phyloP scores from a whole-genome alignment of 169 alveolate species.

The Plasmodium ovale region DNA sequence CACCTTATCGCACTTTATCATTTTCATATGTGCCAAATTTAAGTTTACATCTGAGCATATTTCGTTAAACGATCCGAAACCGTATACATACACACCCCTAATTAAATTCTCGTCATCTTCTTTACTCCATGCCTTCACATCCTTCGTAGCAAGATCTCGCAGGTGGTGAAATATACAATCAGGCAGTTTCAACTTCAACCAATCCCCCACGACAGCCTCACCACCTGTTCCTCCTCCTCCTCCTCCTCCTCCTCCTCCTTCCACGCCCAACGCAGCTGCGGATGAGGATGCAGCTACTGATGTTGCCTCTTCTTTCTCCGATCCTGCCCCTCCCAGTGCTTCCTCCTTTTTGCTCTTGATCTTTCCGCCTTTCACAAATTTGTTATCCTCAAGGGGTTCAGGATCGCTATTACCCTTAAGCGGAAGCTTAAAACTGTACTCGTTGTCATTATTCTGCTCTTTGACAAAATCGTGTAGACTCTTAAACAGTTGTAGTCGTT shows the following conservation, averaged over 20 bases:
- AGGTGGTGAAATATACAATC: constrained; percentile 77
- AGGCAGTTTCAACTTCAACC: constrained; percentile 80
- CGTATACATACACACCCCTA: constrained; percentile 89
- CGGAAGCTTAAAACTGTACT: constrained; percentile 85
- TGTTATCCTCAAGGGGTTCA: not conserved
- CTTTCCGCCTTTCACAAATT: not conserved
- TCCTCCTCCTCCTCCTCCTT: constrained; percentile 18
- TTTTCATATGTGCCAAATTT: constrained; percentile 82
- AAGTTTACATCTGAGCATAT: constrained; percentile 86
- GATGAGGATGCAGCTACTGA: no score
- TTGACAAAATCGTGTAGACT: constrained; percentile 76
- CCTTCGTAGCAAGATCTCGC: constrained; percentile 81
- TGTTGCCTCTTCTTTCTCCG: not conserved
- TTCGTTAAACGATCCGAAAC: constrained; percentile 91
- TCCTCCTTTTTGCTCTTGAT: constrained; percentile 13
- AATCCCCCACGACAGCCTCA: not conserved
- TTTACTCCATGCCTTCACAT: constrained; percentile 85
- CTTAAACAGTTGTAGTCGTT: constrained; percentile 76
- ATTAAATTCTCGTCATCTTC: constrained; percentile 87
- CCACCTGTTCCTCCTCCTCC: constrained; percentile 10
- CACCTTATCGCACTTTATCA: constrained; percentile 85
- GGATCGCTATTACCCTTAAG: not conserved
- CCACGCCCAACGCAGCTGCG: not conserved
- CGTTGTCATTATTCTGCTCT: constrained; percentile 82
- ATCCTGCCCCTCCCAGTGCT: not conserved